Evolutionary conservation across 2,329 filamentous ascomycete species (phyloP).

Genomic region (Microdochium bolleyi): DNA sequence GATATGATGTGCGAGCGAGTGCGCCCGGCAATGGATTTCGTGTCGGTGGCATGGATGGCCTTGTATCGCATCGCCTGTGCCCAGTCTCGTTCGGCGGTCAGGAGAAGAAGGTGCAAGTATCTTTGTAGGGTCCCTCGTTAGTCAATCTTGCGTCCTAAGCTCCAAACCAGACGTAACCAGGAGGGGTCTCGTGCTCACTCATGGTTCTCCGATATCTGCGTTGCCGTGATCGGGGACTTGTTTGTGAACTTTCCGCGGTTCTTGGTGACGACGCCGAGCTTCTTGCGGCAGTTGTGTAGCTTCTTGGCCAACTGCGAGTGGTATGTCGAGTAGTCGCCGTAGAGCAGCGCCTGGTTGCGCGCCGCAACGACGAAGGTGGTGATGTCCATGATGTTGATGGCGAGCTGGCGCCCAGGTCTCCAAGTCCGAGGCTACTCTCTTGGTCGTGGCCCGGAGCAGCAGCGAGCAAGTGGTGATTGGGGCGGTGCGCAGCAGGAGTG

Average conservation of each 20-base stretch:
- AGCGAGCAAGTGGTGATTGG: too few relatives aligned
- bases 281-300: slow-evolving; percentile 76
- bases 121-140: slow-evolving; percentile 30
- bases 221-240: slow-evolving; percentile 62
- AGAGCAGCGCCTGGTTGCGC: slow-evolving; percentile 74
- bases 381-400: slow-evolving; percentile 63
- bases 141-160: slow-evolving; percentile 5
- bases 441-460: not conserved
- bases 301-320: slow-evolving; percentile 71
- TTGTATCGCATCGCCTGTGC: slow-evolving; percentile 96
- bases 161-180: not conserved
- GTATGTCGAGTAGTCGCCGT: slow-evolving; percentile 85
- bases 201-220: slow-evolving; percentile 65
- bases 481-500: too few relatives aligned
- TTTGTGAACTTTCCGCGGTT: slow-evolving; percentile 79
- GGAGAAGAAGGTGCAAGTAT: slow-evolving; percentile 69
- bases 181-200: slow-evolving; percentile 49
- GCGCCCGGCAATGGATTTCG: slow-evolving; percentile 69
- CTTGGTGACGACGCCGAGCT: slow-evolving; percentile 73
- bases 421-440: not conserved
- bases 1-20: slow-evolving; percentile 85
- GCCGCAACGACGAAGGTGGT: slow-evolving; percentile 75
- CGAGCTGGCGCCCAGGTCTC: not conserved
- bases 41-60: slow-evolving; percentile 68
- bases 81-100: slow-evolving; percentile 87